Conservation (phyloP, 768 basidiomycete species). For the Gautieria morchelliformis region DNA sequence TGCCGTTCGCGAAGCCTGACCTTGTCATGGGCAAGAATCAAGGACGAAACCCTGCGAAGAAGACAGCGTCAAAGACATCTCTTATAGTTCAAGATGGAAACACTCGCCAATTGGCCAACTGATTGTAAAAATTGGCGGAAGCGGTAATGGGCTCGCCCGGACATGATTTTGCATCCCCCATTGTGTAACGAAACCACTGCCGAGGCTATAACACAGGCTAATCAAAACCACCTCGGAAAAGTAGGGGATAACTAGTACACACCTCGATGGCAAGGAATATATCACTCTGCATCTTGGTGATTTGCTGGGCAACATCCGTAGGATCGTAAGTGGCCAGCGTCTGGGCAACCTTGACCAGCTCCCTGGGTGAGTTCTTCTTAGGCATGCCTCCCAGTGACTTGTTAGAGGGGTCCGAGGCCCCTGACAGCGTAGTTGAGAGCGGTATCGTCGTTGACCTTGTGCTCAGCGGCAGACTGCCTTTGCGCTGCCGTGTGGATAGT, state of each 20-base stretch:
- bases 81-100: constrained; percentile 2
- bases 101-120: constrained; percentile 70
- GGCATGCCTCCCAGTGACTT: neutral
- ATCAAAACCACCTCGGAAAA: neutral
- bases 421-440: neutral
- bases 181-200: constrained; percentile 77
- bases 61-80: constrained; percentile 8
- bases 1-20: constrained; percentile 65
- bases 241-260: constrained; percentile 13
- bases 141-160: constrained; percentile 60
- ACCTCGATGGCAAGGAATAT: constrained; percentile 75
- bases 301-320: constrained; percentile 72
- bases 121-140: constrained; percentile 72
- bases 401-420: neutral
- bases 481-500: constrained; percentile 6
- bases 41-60: constrained; percentile 66
- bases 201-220: constrained; percentile 51
- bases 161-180: constrained; percentile 57
- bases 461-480: constrained; percentile 8
- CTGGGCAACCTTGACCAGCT: constrained; percentile 1
- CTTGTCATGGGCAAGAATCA: constrained; percentile 84
- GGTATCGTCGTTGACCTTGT: constrained; percentile 1
- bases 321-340: constrained; percentile 29
- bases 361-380: neutral
- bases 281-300: constrained; percentile 63